These are phyloP conservation scores for Erigeron canadensis DNA, from an alignment of 129 eudicot species.

Conservation along the genomic window DNA sequence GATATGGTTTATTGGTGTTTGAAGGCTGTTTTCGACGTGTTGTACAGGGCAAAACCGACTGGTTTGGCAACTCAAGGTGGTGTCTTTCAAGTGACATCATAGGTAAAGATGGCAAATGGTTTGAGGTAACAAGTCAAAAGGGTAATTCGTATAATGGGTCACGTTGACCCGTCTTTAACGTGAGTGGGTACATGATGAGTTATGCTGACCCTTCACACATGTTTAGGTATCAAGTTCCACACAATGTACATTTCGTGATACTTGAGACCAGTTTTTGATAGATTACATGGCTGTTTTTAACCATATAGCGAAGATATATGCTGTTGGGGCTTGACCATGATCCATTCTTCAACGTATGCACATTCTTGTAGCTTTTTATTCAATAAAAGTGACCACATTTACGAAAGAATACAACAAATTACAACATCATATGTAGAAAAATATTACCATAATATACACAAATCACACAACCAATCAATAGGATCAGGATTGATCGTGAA, in stretches of 20 bases:
- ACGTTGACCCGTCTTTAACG: no score
- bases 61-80: not conserved
- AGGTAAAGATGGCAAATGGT: not conserved
- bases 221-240: no score
- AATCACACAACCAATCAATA: not conserved
- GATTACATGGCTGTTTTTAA: no score
- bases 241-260: no score
- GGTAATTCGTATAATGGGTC: no score
- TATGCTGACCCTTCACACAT: no score
- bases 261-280: no score
- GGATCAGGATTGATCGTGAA: slow-evolving; percentile 42
- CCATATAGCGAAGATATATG: no score
- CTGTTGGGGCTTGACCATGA: no score
- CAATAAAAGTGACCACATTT: slow-evolving; percentile 23
- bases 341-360: no score
- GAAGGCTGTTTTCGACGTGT: not conserved
- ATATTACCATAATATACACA: slow-evolving; percentile 14
- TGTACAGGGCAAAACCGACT: not conserved
- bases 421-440: not conserved
- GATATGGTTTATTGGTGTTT: not conserved
- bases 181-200: no score
- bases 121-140: no score
- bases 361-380: not conserved
- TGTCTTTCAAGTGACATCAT: not conserved
- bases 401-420: slow-evolving; percentile 28